These are phyloP conservation scores for Candida berthetii DNA, from an alignment of 805 yeast species.

Conservation along the genomic window DNA sequence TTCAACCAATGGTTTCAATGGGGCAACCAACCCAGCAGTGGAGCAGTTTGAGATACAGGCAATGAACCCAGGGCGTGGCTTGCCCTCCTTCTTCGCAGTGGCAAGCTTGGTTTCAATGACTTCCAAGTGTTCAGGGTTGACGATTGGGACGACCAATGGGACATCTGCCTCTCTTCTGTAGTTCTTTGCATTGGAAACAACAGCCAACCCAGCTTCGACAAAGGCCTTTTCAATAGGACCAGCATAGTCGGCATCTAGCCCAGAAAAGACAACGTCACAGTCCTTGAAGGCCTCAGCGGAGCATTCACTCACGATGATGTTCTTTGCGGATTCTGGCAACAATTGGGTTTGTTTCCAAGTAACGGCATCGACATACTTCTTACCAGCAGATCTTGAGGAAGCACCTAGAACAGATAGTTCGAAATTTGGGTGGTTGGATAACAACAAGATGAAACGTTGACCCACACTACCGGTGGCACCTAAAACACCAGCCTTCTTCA, in stretches of 20 bases:
- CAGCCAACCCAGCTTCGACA: slow-evolving; percentile 72
- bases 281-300: slow-evolving; percentile 68
- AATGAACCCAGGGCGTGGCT: slow-evolving; percentile 69
- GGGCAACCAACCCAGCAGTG: slow-evolving; percentile 96
- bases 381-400: slow-evolving; percentile 90
- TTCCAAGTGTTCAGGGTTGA: slow-evolving; percentile 84
- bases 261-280: slow-evolving; percentile 93
- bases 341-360: slow-evolving; percentile 91
- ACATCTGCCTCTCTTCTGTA: slow-evolving; percentile 84
- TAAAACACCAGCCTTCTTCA: slow-evolving; percentile 65
- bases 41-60: slow-evolving; percentile 98
- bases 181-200: slow-evolving; percentile 94
- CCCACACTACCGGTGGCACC: slow-evolving; percentile 99
- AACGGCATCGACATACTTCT: slow-evolving; percentile 75
- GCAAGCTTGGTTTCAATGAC: slow-evolving; percentile 55
- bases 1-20: slow-evolving; percentile 89
- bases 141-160: slow-evolving; percentile 93
- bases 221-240: slow-evolving; percentile 88
- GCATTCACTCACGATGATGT: slow-evolving; percentile 72
- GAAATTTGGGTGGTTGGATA: slow-evolving; percentile 86
- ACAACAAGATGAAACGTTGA: slow-evolving; percentile 83
- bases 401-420: slow-evolving; percentile 87
- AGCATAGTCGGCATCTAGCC: slow-evolving; percentile 88
- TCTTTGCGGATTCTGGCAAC: slow-evolving; percentile 63
- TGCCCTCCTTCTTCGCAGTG: slow-evolving; percentile 48